A percentile compares a stretch with the other conserved stretches of the same genome.
These are phyloP conservation scores for Candida neerlandica DNA, from an alignment of 1,139 yeast species.

Conservation along the genomic window DNA sequence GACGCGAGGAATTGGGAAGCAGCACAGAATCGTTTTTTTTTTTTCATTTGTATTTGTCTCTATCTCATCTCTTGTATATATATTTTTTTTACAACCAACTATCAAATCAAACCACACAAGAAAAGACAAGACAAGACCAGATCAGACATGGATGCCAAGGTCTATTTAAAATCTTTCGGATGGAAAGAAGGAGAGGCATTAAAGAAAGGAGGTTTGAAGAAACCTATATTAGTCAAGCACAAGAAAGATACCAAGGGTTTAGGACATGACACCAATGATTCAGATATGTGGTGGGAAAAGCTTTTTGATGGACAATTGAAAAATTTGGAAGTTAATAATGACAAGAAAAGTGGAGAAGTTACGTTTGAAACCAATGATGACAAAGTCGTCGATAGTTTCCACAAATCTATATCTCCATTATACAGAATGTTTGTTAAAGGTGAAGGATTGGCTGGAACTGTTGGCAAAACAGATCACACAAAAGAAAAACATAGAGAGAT, in stretches of 20 bases:
- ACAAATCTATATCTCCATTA: slow-evolving; percentile 59
- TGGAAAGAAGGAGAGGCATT: slow-evolving; percentile 93
- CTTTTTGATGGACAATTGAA: slow-evolving; percentile 92
- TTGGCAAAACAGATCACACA: slow-evolving; percentile 39
- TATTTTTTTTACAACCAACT: background rate
- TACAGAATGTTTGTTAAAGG: slow-evolving; percentile 84
- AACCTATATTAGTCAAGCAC: slow-evolving; percentile 87
- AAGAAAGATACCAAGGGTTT: slow-evolving; percentile 89
- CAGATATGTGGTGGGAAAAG: slow-evolving; percentile 97
- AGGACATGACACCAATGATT: slow-evolving; percentile 68
- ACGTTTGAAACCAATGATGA: slow-evolving; percentile 48
- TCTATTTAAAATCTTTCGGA: slow-evolving; percentile 75
- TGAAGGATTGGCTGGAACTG: slow-evolving; percentile 79
- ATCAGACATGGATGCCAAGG: slow-evolving; percentile 66
- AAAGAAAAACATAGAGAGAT: slow-evolving; percentile 20
- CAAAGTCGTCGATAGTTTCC: slow-evolving; percentile 30
- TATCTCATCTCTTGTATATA: background rate
- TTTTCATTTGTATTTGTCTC: background rate
- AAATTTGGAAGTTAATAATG: slow-evolving; percentile 60
- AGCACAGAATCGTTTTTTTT: background rate
- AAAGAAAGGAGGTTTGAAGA: slow-evolving; percentile 74
- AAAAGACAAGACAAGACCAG: background rate
- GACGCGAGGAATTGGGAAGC: background rate
- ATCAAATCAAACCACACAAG: no score
- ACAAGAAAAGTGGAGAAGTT: slow-evolving; percentile 22